Base-by-base conservation (phyloP, 305 asterid genomes). In the Withania somnifera region DNA sequence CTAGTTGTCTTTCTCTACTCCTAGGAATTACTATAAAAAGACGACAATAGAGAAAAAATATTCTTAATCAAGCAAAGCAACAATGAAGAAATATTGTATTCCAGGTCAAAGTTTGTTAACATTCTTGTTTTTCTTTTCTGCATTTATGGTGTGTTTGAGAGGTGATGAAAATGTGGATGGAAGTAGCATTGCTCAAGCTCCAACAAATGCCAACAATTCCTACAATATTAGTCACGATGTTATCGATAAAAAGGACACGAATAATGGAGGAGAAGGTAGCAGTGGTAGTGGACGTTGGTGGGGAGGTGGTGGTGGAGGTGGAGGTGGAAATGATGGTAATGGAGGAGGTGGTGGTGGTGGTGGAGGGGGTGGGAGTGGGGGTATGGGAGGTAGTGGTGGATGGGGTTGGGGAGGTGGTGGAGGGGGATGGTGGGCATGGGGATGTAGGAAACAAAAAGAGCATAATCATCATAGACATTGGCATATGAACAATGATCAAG, bases 401-500 rank as follows among this genome's bases (percentile, higher is more conserved):
- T 85, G 93, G 91, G 95, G 93, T 0, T 84, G 92, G 89, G 95
- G 92, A 10, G 85, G 86, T 0, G 95, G 95, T 1, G 93, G 95
- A 0, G 93, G 95, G 2, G 90, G 89, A 7, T 87, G 47, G 58
- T 89, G 90, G 90, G 54, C 87, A 77, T 91, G 94, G 93, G 95
- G 95, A 26, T 92, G 98, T 83, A 78, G 73, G 60, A 85, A 84
- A 7, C 53, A 40, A 38, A 36, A 78, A 32, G 52, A 79, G 50
- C 22, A 87, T 71, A 38, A 71, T 22, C 4, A 76, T 52, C 87
- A 83, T 34, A 88, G 69, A 80, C 84, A 71, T 52, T 77, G 84
- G 36, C 71, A 80, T 14, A 58, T 28, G n/a, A 69, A 79, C 24
- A 61, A 77, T 0, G 52, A 73, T 47, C 87, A 24, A 54, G 91